Base-by-base conservation (phyloP, 129 eudicot species). In the Kitagawia praeruptora region DNA sequence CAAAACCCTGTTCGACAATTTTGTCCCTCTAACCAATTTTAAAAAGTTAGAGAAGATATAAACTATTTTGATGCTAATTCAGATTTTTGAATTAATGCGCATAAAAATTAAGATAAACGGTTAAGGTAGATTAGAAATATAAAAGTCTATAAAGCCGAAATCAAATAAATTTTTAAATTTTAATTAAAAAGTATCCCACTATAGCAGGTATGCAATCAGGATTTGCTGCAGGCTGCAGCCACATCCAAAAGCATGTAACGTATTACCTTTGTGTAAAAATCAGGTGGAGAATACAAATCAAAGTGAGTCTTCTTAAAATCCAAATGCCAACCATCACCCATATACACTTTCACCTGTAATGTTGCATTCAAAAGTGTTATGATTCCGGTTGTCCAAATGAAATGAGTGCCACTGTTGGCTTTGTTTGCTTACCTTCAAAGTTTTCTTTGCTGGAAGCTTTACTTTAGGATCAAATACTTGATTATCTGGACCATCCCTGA, bases 291-390 rank as follows among this genome's bases (percentile, higher is more conserved):
- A 77, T 85, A 94, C 13, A 71, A 41, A 77, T 94, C 97, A 78
- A 94, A 94, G 88, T 91, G 93, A 56, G 96, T 94, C 82, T 87
- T 86, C 81, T 90, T 86, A 80, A 94, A 94, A 74, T 94, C 98
- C 82, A 87, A 71, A 82, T 87, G 93, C 98, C 98, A 94, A 46
- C 98, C 98, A 77, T 91, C 98, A 81, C 97, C 97, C 96, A 90
- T 87, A 83, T 89, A 94, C 27, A 94, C 85, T 81, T 86, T 91
- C 76, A 94, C 98, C 98, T 93, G 87, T 70, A 8, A 75, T 18
- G 45, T 83, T 25, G 72, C 34, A 54, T 42, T 42, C 41, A 5
- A 7, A 2, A 23, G 39, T 8, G n/a, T 71, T 15, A n/a, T 25
- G 34, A 61, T 5, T 27, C 28, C 42, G 47, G 15, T 34, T 49